Percentiles rank a stretch among this genome's conserved stretches.
phyloP scores from a whole-genome alignment of 495 filamentous ascomycete genomes.

The Xeromyces bisporus region DNA sequence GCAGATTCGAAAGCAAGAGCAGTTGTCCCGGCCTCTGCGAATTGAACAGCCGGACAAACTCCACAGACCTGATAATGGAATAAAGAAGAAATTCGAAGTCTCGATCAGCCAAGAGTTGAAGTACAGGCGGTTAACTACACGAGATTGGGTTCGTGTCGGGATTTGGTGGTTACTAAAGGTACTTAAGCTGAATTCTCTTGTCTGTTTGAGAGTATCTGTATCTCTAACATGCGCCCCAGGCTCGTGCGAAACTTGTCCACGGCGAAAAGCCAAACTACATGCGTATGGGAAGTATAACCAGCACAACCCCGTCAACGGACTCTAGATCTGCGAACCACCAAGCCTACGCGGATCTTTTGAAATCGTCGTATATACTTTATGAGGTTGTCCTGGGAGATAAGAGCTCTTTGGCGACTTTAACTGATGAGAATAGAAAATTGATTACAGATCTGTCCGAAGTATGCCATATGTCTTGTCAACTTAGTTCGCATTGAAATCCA shows the following conservation, averaged over 20 bases:
- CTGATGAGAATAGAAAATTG: slow-evolving; percentile 23
- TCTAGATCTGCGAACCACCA: slow-evolving; percentile 13
- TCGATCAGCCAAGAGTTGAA: slow-evolving; percentile 12
- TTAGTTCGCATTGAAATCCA: no score
- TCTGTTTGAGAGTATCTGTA: background rate
- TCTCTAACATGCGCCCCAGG: slow-evolving; percentile 5
- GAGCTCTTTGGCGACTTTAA: slow-evolving; percentile 10
- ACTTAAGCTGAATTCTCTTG: background rate
- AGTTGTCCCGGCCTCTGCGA: slow-evolving; percentile 14
- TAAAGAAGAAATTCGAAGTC: slow-evolving; percentile 9
- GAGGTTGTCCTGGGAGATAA: slow-evolving; percentile 17
- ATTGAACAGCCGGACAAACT: slow-evolving; percentile 16
- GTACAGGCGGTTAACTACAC: slow-evolving; percentile 12
- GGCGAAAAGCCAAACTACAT: slow-evolving; percentile 10
- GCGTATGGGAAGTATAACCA: slow-evolving; percentile 11
- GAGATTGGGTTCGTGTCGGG: slow-evolving; percentile 24
- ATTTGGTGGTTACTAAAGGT: slow-evolving; percentile 34
- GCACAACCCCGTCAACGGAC: slow-evolving; percentile 11
- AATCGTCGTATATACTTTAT: slow-evolving; percentile 28
- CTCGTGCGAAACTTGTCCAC: slow-evolving; percentile 12
- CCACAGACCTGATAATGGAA: slow-evolving; percentile 14
- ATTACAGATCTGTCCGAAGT: slow-evolving; percentile 25
- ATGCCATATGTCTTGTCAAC: background rate
- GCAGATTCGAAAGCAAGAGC: slow-evolving; percentile 13
- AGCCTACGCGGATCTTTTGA: slow-evolving; percentile 26